Evolutionary conservation across 352 stramenopile genomes (phyloP).

Genomic region (Thraustotheca clavata): DNA sequence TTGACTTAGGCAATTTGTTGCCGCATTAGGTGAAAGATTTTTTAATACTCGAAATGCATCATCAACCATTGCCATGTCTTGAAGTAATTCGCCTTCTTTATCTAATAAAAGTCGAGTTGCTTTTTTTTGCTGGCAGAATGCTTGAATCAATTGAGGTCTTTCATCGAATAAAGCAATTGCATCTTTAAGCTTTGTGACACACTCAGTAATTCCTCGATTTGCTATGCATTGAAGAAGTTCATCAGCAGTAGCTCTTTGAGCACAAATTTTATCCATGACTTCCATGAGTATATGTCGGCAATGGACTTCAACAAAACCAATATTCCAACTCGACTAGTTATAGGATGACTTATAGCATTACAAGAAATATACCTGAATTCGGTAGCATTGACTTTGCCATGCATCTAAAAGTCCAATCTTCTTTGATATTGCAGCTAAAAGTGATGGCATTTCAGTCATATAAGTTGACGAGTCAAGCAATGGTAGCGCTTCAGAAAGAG

Average conservation of each 20-base stretch:
- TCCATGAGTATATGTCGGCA: slow-evolving; percentile 50
- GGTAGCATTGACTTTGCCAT: slow-evolving; percentile 16
- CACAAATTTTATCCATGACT: slow-evolving; percentile 45
- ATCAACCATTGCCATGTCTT: slow-evolving; percentile 64
- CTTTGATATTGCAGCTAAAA: not conserved
- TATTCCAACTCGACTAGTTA: slow-evolving; percentile 39
- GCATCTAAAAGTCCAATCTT: slow-evolving; percentile 1
- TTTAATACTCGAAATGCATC: slow-evolving; percentile 44
- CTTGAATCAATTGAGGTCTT: slow-evolving; percentile 56
- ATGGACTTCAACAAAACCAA: slow-evolving; percentile 67
- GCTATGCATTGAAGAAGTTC: slow-evolving; percentile 32
- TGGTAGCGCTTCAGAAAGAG: not conserved
- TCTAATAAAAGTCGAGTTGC: slow-evolving; percentile 46
- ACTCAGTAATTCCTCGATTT: slow-evolving; percentile 32
- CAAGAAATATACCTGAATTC: not conserved
- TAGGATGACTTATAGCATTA: not conserved
- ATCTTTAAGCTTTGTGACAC: slow-evolving; percentile 36
- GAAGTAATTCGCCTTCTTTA: slow-evolving; percentile 42
- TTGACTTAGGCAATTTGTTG: slow-evolving; percentile 26
- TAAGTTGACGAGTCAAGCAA: not conserved
- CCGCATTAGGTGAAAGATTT: slow-evolving; percentile 31
- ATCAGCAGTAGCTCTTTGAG: slow-evolving; percentile 39
- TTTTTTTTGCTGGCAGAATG: slow-evolving; percentile 62
- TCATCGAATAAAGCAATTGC: slow-evolving; percentile 46
- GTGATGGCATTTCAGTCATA: not conserved